phyloP scores from a whole-genome alignment of 495 filamentous ascomycete species.

The Chaetomium fimeti region DNA sequence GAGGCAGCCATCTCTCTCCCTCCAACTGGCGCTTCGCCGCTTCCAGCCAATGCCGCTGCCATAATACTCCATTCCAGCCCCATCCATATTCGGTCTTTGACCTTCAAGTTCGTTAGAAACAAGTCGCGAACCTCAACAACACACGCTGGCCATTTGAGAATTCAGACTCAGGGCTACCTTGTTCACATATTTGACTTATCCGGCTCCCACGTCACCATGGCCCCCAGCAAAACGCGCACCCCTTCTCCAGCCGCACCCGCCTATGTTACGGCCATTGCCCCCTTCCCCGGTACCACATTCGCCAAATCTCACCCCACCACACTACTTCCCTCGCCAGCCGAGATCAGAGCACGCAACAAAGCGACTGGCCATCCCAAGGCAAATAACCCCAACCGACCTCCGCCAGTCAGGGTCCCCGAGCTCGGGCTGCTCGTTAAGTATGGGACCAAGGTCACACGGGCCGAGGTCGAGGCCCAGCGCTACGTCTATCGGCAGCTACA shows the following conservation, averaged over 20 bases:
- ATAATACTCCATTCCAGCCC: too few species aligned
- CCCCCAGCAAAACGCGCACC: not conserved
- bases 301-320: not conserved
- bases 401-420: slow-evolving; percentile 1
- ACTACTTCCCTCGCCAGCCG: slow-evolving; percentile 4
- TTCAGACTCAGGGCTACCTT: too few species aligned
- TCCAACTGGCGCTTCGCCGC: too few species aligned
- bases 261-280: not conserved
- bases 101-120: too few species aligned
- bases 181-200: too few species aligned
- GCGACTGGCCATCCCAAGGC: slow-evolving; percentile 1
- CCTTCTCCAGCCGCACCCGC: not conserved
- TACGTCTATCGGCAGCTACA: slow-evolving; percentile 5
- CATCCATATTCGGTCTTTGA: too few species aligned
- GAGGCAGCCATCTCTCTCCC: too few species aligned
- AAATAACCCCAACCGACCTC: not conserved
- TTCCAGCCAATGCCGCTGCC: too few species aligned
- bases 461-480: slow-evolving; percentile 6
- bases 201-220: not conserved
- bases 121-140: too few species aligned
- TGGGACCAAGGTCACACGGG: not conserved
- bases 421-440: slow-evolving; percentile 12
- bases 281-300: not conserved
- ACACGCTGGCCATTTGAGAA: too few species aligned
- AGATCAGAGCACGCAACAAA: slow-evolving; percentile 3